Base-by-base conservation (phyloP, 257 asterid species). In the Anisodus acutangulus region DNA sequence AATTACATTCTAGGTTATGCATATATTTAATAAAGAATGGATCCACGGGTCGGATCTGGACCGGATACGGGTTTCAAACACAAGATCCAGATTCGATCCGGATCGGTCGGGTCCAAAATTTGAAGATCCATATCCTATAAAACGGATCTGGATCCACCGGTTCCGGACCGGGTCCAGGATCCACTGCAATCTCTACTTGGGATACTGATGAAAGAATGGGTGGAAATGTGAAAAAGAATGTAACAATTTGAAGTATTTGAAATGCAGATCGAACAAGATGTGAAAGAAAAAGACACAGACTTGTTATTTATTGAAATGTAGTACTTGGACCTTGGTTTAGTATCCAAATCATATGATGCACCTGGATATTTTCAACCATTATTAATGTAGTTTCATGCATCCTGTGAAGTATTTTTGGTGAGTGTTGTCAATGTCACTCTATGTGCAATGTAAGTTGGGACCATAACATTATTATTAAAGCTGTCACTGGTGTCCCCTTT, bases 391-490 rank as follows among this genome's bases (percentile, higher is more conserved):
- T 49, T 26, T 76, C 81, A 76, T 51, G 81, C 26, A 31, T 31
- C 8, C 22, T 76, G 81, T 76, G 81, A 76, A 53, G 31, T 74
- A 74, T 3, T 51, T 51, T 78, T 78, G 22, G 35, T 51, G 63
- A 51, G 81, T 76, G 41, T 3, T 76, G 81, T 76, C 81, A 76
- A 69, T 76, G 63, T 53, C 81, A 51, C 63, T 51, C 63, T 53
- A 54, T 78, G 81, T 53, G 53, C 49, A 78, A 78, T 53, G 82
- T 53, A 78, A 76, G 39, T 78, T 78, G 64, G 82, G 82, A 78
- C 82, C 64, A 78, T 53, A 76, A 74, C 81, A 51, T 53, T 26
- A 76, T 26, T 26, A 31, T 53, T 78, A 78, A 78, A 78, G 82
- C 82, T 78, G 82, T 53, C 64, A 53, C 19, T 78, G 47, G 5